phyloP scores from a whole-genome alignment of 805 yeast genomes.

The Pichia thaimueangensis region DNA sequence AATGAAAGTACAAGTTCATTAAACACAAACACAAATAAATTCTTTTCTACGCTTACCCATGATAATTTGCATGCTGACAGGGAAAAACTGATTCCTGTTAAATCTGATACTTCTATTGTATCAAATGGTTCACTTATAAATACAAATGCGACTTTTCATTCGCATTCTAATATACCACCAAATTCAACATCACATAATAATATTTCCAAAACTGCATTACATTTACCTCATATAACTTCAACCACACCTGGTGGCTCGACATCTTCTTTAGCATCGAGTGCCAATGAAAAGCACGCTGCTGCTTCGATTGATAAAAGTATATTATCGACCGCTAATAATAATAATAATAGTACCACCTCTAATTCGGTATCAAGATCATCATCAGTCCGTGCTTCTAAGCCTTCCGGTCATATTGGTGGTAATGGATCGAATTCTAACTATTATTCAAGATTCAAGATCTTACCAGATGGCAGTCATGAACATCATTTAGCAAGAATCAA shows the following conservation, averaged over 20 bases:
- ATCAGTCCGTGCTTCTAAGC: slow-evolving; percentile 4
- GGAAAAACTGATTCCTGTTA: not conserved
- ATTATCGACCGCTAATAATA: no score
- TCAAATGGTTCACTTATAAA: not conserved
- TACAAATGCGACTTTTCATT: no score
- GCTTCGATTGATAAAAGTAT: no score
- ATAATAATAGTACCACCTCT: no score
- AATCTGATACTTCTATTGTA: not conserved
- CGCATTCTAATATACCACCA: no score
- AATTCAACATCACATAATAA: no score
- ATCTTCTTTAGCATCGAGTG: no score
- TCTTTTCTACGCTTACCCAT: not conserved
- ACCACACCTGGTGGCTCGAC: no score
- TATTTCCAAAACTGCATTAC: no score
- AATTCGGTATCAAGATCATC: not conserved
- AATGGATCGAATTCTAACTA: not conserved
- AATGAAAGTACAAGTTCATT: not conserved
- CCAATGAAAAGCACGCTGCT: no score
- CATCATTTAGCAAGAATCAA: slow-evolving; percentile 73
- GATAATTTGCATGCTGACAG: not conserved
- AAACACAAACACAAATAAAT: not conserved
- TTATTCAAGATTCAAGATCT: slow-evolving; percentile 8
- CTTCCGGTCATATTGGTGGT: not conserved
- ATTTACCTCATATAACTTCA: no score
- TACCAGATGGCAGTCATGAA: slow-evolving; percentile 61